phyloP scores from a whole-genome alignment of 1,284 basidiomycete species.

The Naganishia sp. region DNA sequence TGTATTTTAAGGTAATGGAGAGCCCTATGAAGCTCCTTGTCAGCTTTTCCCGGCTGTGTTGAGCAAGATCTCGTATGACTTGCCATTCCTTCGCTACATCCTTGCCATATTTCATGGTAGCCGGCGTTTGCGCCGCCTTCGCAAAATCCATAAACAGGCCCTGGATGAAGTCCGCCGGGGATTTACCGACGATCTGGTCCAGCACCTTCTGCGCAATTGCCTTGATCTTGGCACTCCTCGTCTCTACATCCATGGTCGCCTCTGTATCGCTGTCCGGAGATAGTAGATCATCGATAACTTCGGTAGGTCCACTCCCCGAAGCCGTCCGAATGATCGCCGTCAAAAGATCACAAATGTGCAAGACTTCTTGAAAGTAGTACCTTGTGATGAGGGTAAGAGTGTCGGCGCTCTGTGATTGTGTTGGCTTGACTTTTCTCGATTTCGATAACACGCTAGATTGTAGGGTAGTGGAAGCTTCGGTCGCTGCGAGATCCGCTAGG shows the following conservation, averaged over 20 bases:
- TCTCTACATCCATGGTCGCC: slow-evolving; percentile 10
- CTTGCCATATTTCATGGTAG: slow-evolving; percentile 19
- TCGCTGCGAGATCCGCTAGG: slow-evolving; percentile 23
- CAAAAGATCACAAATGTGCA: slow-evolving; percentile 22
- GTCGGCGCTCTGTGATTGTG: slow-evolving; percentile 11
- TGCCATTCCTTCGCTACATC: slow-evolving; percentile 21
- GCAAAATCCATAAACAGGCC: slow-evolving; percentile 29
- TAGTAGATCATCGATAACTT: slow-evolving; percentile 10
- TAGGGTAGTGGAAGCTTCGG: slow-evolving; percentile 10
- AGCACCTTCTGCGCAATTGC: slow-evolving; percentile 16
- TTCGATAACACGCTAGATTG: slow-evolving; percentile 24
- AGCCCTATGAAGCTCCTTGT: background rate
- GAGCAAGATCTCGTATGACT: background rate
- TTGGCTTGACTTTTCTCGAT: slow-evolving; percentile 20
- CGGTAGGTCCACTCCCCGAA: background rate
- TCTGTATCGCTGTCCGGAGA: slow-evolving; percentile 1
- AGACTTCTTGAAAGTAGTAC: slow-evolving; percentile 28
- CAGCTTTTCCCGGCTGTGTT: too few relatives aligned
- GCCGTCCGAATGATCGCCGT: slow-evolving; percentile 16
- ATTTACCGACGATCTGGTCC: slow-evolving; percentile 11
- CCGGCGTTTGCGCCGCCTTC: slow-evolving; percentile 19
- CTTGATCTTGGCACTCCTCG: slow-evolving; percentile 17
- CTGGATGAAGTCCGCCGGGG: slow-evolving; percentile 17
- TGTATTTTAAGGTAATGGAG: slow-evolving; percentile 31
- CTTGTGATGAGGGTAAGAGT: slow-evolving; percentile 22